Base-by-base conservation (phyloP, 2,329 filamentous ascomycete genomes). In the Sclerotinia nivalis region DNA sequence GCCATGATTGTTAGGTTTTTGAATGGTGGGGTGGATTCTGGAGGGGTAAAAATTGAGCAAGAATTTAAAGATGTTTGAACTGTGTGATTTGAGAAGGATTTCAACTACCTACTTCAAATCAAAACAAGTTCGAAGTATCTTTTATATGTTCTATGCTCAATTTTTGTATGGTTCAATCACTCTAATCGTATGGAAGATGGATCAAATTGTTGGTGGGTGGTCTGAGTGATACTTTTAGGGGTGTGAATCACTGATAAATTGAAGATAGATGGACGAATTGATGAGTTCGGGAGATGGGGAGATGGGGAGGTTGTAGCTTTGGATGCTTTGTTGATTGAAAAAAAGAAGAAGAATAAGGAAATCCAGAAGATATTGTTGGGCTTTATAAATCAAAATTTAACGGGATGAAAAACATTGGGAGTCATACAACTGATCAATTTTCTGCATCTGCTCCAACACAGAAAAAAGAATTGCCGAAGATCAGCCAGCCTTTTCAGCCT, bases 1-100 rank as follows among this genome's bases (percentile, higher is more conserved):
- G 72, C 62, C 72, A 75, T 75, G 67, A 66, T 62, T 62, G 47
- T 56, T 45, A 47, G 49, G 28, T 31, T 37, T 22, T 68, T n/a
- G 31, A 9, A 62, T 34, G 34, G 66, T 54, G 66, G 56, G 66
- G 66, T 54, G 49, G 22, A 49, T 58, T 40, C 47, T 68, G 34
- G 45, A 61, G 52, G 60, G 54, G 52, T 34, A 62, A 54, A 50
- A 47, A 25, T 64, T 61, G 58, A 69, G 66, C 49, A 61, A 66
- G 61, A 69, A 28, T 69, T 49, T 5, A 60, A 47, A 64, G 45
- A 64, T 37, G 31, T 45, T 37, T 64, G 60, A 64, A 50, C 13
- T 64, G 60, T 25, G 34, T 50, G 52, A 37, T 68, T 50, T 68
- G 65, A 58, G 31, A 43, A 37, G 45, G 49, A 58, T 67, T 70